phyloP scores from a whole-genome alignment of 139 green algal species.

The Chlamydomonas applanata region DNA sequence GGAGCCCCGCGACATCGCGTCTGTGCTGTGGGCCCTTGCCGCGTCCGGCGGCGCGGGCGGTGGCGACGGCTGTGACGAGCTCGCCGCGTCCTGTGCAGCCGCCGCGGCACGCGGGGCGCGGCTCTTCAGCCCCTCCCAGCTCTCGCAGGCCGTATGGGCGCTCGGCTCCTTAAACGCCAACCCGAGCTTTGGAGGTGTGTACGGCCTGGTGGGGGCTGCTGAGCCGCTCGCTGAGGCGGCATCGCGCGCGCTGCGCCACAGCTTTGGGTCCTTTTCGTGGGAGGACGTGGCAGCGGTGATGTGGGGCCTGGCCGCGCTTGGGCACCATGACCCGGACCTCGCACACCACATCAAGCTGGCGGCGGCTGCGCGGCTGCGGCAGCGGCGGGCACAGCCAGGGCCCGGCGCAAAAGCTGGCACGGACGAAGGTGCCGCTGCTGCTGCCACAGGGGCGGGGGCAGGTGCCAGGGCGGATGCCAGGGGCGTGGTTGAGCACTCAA shows the following conservation, averaged over 20 bases:
- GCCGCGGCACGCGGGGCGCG: not conserved
- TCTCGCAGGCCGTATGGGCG: slow-evolving; percentile 2
- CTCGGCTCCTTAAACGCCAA: not conserved
- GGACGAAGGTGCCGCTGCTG: not conserved
- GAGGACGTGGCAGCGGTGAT: not conserved
- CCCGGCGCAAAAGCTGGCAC: not conserved
- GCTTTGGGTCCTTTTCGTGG: not conserved
- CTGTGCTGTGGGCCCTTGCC: slow-evolving; percentile 16
- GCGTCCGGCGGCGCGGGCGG: not conserved
- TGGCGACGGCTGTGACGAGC: not conserved
- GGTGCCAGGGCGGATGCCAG: too few relatives aligned
- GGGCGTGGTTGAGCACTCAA: too few relatives aligned
- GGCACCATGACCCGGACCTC: slow-evolving; percentile 1
- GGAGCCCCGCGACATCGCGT: slow-evolving; percentile 16
- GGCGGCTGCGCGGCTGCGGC: not conserved
- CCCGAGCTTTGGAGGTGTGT: not conserved
- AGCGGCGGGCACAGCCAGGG: not conserved
- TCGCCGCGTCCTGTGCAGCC: not conserved
- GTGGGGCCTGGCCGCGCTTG: not conserved
- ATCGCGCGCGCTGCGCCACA: too few relatives aligned
- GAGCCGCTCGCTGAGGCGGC: not conserved
- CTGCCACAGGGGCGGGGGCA: not conserved
- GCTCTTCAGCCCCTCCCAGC: not conserved
- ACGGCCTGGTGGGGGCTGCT: not conserved
- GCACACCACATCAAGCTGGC: not conserved